Percentiles rank a stretch among this genome's conserved stretches.
phyloP scores from a whole-genome alignment of 371 early-diverging fungal species.

The Haplosporangium sp. region DNA sequence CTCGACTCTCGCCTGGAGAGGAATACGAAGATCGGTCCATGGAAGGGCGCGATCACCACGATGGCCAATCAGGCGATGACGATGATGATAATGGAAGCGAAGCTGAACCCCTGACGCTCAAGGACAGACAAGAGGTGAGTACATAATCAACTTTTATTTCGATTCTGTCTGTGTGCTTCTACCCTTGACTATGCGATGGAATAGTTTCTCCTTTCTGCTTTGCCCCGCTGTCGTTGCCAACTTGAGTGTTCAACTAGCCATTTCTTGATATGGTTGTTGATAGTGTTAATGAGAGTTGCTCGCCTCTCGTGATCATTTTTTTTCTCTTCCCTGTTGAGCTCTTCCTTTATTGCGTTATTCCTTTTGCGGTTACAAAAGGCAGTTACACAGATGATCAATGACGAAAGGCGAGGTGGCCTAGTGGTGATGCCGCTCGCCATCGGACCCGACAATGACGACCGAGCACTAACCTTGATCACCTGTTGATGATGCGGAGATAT shows the following conservation, averaged over 20 bases:
- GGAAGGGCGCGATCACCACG: constrained; percentile 20
- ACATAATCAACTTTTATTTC: neutral
- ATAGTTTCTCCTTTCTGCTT: neutral
- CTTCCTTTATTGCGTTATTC: too few species aligned
- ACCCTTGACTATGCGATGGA: too few species aligned
- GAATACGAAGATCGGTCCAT: constrained; percentile 28
- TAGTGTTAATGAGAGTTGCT: neutral
- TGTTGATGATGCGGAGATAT: constrained; percentile 1
- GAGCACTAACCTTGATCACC: too few species aligned
- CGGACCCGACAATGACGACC: too few species aligned
- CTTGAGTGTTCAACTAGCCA: too few species aligned
- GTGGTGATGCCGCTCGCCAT: too few species aligned
- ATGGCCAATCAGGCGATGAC: constrained; percentile 27
- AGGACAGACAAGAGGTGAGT: constrained; percentile 74
- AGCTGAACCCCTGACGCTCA: constrained; percentile 69
- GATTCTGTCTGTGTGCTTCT: neutral
- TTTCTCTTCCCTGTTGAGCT: too few species aligned
- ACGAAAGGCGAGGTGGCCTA: too few species aligned
- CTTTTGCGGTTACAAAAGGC: too few species aligned
- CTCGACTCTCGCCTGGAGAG: constrained; percentile 15
- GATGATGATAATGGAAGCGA: constrained; percentile 58
- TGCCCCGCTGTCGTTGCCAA: too few species aligned
- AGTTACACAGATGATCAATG: too few species aligned
- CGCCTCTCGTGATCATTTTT: too few species aligned
- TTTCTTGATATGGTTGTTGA: neutral